Conservation (phyloP, 1,139 yeast genomes). For the Debaryomyces coudertii region DNA sequence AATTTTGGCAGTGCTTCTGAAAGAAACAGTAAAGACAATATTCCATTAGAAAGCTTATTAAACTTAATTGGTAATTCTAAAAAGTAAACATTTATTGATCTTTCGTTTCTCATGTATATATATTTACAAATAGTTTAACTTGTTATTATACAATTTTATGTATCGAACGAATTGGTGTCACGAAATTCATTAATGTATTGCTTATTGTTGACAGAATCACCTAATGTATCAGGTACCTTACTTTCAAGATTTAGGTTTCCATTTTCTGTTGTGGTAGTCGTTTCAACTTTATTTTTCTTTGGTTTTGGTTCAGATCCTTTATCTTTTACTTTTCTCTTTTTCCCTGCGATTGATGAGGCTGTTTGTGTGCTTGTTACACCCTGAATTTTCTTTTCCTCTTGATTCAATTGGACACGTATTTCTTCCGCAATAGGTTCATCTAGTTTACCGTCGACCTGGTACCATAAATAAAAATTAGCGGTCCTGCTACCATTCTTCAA, state of each 20-base stretch:
- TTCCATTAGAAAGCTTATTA: constrained; percentile 38
- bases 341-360: constrained; percentile 16
- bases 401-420: constrained; percentile 41
- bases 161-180: not conserved
- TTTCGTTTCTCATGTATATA: constrained; percentile 13
- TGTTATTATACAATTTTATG: constrained; percentile 9
- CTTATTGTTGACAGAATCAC: constrained; percentile 1
- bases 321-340: constrained; percentile 40
- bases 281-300: constrained; percentile 18
- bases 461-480: constrained; percentile 74
- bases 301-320: constrained; percentile 18
- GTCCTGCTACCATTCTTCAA: constrained; percentile 63
- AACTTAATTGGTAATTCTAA: constrained; percentile 26
- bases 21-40: constrained; percentile 39
- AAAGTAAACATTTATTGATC: not conserved
- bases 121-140: constrained; percentile 4
- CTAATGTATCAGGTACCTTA: no score
- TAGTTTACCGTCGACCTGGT: constrained; percentile 77
- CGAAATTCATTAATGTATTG: constrained; percentile 4
- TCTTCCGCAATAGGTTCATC: constrained; percentile 62
- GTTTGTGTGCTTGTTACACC: constrained; percentile 31
- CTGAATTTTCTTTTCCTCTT: constrained; percentile 48
- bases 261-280: not conserved
- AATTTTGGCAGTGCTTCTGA: constrained; percentile 37
- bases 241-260: not conserved